A percentile compares a stretch with the other conserved stretches of the same genome.
Conservation (phyloP, 106 monocot genomes). For the Dioscorea alata region DNA sequence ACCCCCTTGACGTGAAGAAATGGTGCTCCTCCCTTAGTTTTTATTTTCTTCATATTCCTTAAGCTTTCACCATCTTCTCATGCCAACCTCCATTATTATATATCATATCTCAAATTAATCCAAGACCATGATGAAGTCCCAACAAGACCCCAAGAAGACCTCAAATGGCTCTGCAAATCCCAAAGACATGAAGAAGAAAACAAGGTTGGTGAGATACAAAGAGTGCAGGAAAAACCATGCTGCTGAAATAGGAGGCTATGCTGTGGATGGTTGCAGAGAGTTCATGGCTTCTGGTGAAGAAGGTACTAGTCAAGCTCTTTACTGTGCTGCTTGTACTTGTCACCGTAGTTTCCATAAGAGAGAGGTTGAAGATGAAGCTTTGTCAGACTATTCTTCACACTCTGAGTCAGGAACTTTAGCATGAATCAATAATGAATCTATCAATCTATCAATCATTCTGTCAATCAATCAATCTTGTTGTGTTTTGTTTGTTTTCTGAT, state of each 20-base stretch:
- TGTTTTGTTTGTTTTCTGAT: too few species aligned
- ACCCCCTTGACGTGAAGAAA: background rate
- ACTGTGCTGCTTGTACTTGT: slow-evolving; percentile 21
- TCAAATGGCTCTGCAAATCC: background rate
- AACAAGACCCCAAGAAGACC: background rate
- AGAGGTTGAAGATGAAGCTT: background rate
- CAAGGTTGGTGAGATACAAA: background rate
- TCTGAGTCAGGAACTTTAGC: background rate
- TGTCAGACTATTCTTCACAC: slow-evolving; percentile 3
- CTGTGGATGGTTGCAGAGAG: slow-evolving; percentile 18
- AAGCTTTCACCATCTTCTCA: background rate
- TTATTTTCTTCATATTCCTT: background rate
- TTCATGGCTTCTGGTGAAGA: slow-evolving; percentile 22
- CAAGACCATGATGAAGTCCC: background rate
- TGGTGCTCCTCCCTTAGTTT: background rate
- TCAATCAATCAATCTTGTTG: too few species aligned
- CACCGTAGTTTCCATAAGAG: slow-evolving; percentile 21
- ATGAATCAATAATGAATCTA: too few species aligned
- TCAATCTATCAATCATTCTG: too few species aligned
- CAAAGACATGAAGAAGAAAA: background rate
- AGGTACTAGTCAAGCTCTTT: slow-evolving; percentile 7
- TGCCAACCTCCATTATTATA: background rate
- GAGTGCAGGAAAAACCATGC: slow-evolving; percentile 17
- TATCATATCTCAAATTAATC: too few species aligned
- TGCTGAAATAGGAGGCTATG: slow-evolving; percentile 14